Percentiles rank a stretch among this genome's conserved stretches.
These are phyloP conservation scores for Trichophyton benhamiae DNA, from an alignment of 2,329 filamentous ascomycete genomes.

Conservation along the genomic window DNA sequence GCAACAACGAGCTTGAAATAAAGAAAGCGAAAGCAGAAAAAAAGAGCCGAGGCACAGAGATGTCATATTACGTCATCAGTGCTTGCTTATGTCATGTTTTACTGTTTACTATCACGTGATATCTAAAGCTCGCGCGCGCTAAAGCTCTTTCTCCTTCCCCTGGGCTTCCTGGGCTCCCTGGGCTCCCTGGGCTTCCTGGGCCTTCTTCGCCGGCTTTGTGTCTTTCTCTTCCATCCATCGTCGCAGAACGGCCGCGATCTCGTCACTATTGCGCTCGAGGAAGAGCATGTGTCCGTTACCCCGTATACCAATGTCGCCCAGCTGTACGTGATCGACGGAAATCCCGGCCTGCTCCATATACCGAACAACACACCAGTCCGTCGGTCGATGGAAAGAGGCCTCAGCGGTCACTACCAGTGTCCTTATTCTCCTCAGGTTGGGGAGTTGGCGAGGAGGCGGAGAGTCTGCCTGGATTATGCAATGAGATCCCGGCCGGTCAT, in stretches of 20 bases:
- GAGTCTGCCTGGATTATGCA: constrained; percentile 27
- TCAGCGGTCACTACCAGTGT: constrained; percentile 42
- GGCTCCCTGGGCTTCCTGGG: not conserved
- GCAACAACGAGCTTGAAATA: not conserved
- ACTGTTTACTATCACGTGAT: not conserved
- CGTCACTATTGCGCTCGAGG: constrained; percentile 19
- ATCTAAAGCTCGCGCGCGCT: not conserved
- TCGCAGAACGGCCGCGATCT: constrained; percentile 7
- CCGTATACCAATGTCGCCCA: constrained; percentile 34
- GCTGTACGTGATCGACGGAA: constrained; percentile 31
- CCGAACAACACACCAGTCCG: constrained; percentile 43
- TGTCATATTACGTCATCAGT: not conserved
- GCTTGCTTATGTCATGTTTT: not conserved
- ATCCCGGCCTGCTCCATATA: constrained; percentile 45
- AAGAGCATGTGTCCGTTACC: constrained; percentile 45
- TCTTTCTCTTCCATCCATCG: constrained; percentile 9
- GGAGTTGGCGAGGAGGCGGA: constrained; percentile 33
- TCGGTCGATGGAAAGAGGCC: constrained; percentile 42
- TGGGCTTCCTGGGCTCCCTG: not conserved
- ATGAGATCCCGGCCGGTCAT: constrained; percentile 11
- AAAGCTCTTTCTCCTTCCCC: not conserved
- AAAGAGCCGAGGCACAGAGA: not conserved
- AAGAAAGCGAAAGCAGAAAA: not conserved
- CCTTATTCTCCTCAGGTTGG: constrained; percentile 37
- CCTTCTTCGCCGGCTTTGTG: not conserved